These are phyloP conservation scores for Brachypodium distachyon DNA, from an alignment of 202 grass and related monocot genomes.

Conservation along the genomic window DNA sequence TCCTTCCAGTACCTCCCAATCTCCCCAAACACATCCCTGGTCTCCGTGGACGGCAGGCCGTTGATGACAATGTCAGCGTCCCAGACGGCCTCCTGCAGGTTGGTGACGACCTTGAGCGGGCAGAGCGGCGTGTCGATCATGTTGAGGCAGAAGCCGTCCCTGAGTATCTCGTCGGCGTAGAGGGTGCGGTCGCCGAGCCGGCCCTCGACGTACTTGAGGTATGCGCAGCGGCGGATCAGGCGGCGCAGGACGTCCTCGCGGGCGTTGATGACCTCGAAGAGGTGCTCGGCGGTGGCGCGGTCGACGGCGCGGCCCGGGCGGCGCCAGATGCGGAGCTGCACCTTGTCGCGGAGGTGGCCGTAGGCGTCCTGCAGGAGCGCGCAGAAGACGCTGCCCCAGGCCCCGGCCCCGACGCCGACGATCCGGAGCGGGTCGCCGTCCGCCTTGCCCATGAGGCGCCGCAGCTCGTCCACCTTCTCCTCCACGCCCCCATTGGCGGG, in stretches of 20 bases:
- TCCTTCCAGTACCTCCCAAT: conserved; percentile 93
- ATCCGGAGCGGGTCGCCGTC: conserved; percentile 79
- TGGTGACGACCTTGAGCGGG: conserved; percentile 96
- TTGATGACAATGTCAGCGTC: conserved; percentile 96
- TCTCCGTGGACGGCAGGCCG: conserved; percentile 84
- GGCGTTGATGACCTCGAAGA: conserved; percentile 95
- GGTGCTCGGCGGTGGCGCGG: conserved; percentile 67
- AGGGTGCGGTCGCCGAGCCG: conserved; percentile 79
- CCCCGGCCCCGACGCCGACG: conserved; percentile 80
- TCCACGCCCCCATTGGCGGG: conserved; percentile 46
- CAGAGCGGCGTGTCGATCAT: conserved; percentile 96
- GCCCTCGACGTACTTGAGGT: conserved; percentile 94
- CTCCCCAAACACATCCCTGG: conserved; percentile 81
- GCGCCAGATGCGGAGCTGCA: conserved; percentile 88
- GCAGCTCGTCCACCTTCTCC: conserved; percentile 85
- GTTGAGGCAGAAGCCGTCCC: conserved; percentile 92
- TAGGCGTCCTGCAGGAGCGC: conserved; percentile 93
- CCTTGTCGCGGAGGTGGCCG: conserved; percentile 78
- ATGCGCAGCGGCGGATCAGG: conserved; percentile 74
- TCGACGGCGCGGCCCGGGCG: conserved; percentile 70
- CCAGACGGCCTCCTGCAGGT: conserved; percentile 97
- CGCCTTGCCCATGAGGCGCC: conserved; percentile 64
- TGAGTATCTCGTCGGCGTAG: conserved; percentile 91
- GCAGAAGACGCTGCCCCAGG: conserved; percentile 93
- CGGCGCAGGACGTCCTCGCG: conserved; percentile 85